Conservation (phyloP, 805 yeast genomes). For the Candida patagonica region DNA sequence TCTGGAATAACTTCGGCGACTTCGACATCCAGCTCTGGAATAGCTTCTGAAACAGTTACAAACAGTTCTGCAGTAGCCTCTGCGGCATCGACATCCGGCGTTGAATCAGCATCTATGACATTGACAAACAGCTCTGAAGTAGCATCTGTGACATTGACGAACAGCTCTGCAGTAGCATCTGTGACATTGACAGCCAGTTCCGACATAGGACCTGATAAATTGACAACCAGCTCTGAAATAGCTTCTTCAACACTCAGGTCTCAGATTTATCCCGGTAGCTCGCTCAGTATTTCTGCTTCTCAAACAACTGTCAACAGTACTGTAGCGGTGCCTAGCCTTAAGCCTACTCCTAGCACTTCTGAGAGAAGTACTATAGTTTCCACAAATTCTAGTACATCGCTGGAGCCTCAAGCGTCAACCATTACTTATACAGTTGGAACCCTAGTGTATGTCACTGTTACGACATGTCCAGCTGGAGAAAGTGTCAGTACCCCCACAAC, state of each 20-base stretch:
- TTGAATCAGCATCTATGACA: background rate
- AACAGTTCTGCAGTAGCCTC: background rate
- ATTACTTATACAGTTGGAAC: conserved; percentile 7
- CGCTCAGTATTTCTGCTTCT: background rate
- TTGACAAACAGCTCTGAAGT: background rate
- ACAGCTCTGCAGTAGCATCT: background rate
- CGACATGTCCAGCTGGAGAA: conserved; percentile 10
- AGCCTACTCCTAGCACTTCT: background rate
- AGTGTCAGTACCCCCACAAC: conserved; percentile 4
- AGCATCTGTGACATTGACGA: background rate
- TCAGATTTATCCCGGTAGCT: too few relatives aligned
- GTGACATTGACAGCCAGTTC: background rate
- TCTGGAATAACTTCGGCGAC: background rate
- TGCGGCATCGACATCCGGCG: background rate
- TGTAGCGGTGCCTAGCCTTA: background rate
- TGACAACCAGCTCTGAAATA: background rate
- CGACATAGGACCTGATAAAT: background rate
- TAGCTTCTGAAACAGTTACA: background rate
- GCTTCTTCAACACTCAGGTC: too few relatives aligned
- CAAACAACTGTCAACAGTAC: background rate
- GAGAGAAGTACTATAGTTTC: too few relatives aligned
- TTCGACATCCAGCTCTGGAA: background rate
- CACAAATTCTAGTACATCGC: background rate
- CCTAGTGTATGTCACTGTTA: conserved; percentile 5
- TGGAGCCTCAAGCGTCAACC: conserved; percentile 3